Conservation (phyloP, 495 filamentous ascomycete genomes). For the Penicillium steckii region DNA sequence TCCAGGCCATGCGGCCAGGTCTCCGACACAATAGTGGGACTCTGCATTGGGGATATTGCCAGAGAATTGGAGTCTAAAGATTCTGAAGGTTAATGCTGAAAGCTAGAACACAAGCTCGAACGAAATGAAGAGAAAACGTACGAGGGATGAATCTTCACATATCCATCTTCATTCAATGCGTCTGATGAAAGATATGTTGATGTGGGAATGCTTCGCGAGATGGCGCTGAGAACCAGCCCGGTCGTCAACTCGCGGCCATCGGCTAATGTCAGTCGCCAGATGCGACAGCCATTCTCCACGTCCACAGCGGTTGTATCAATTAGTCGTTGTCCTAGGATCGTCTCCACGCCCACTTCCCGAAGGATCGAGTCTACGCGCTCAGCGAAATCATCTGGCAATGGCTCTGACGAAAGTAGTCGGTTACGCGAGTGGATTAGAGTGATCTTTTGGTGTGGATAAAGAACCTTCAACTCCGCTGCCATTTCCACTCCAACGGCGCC, state of each 20-base stretch:
- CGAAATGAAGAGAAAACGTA: constrained; percentile 22
- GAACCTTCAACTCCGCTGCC: constrained; percentile 62
- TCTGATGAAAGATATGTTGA: constrained; percentile 51
- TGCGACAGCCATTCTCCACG: constrained; percentile 37
- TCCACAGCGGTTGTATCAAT: constrained; percentile 26
- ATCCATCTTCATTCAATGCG: constrained; percentile 52
- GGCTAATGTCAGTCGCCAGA: constrained; percentile 52
- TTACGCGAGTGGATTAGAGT: constrained; percentile 66
- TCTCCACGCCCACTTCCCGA: constrained; percentile 53
- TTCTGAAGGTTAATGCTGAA: not conserved
- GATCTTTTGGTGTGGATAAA: constrained; percentile 56
- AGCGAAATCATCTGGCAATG: constrained; percentile 64
- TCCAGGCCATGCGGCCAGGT: constrained; percentile 55
- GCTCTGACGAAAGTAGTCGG: constrained; percentile 63
- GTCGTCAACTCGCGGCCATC: constrained; percentile 52
- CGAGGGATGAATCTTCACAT: constrained; percentile 52
- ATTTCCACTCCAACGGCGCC: constrained; percentile 73
- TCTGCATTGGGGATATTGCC: constrained; percentile 44
- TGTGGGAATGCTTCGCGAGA: constrained; percentile 54
- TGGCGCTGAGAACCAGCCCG: constrained; percentile 58
- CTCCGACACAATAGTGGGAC: constrained; percentile 57
- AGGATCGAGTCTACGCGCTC: constrained; percentile 50
- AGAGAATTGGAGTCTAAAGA: constrained; percentile 43
- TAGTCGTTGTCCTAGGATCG: constrained; percentile 53
- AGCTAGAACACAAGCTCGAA: too few species aligned